These are phyloP conservation scores for Hyphopichia khmerensis DNA, from an alignment of 1,139 yeast species.

Conservation along the genomic window DNA sequence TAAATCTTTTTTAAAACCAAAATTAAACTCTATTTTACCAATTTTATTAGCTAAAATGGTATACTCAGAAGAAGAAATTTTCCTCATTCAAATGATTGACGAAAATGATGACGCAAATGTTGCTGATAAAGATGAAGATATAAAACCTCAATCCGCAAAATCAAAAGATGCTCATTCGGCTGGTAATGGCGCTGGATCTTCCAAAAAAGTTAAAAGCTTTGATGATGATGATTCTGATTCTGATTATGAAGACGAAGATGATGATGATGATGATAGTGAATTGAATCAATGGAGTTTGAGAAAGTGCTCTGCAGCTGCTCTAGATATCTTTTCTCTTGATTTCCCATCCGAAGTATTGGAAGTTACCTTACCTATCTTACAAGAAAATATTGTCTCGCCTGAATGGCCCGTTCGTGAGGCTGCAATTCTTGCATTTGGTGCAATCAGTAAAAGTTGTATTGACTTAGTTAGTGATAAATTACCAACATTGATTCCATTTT, in stretches of 20 bases:
- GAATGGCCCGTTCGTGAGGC: slow-evolving; percentile 94
- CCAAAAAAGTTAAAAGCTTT: slow-evolving; percentile 14
- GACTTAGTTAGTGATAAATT: slow-evolving; percentile 69
- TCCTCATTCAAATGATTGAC: slow-evolving; percentile 67
- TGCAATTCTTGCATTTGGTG: slow-evolving; percentile 91
- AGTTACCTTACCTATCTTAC: slow-evolving; percentile 71
- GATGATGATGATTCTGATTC: slow-evolving; percentile 43
- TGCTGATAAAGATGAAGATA: slow-evolving; percentile 85
- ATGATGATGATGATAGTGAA: slow-evolving; percentile 60
- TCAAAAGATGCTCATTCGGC: slow-evolving; percentile 62
- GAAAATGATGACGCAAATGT: slow-evolving; percentile 63
- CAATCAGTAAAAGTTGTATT: slow-evolving; percentile 86
- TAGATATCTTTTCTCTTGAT: slow-evolving; percentile 73
- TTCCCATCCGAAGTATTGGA: slow-evolving; percentile 68
- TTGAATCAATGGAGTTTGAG: slow-evolving; percentile 85
- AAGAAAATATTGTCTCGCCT: slow-evolving; percentile 62
- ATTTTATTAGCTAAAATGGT: slow-evolving; percentile 80
- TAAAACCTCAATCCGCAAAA: slow-evolving; percentile 73
- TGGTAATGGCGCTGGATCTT: slow-evolving; percentile 15
- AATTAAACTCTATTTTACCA: slow-evolving; percentile 66
- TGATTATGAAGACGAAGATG: slow-evolving; percentile 59
- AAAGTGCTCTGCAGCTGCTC: slow-evolving; percentile 91
- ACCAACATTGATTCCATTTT: slow-evolving; percentile 79
- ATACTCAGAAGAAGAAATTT: slow-evolving; percentile 78
- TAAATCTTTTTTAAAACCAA: slow-evolving; percentile 50